Evolutionary conservation across 148 eudicot species (phyloP), one percentile per base, ranked within the genome.

Genomic region (Rhododendron ferrugineum): DNA sequence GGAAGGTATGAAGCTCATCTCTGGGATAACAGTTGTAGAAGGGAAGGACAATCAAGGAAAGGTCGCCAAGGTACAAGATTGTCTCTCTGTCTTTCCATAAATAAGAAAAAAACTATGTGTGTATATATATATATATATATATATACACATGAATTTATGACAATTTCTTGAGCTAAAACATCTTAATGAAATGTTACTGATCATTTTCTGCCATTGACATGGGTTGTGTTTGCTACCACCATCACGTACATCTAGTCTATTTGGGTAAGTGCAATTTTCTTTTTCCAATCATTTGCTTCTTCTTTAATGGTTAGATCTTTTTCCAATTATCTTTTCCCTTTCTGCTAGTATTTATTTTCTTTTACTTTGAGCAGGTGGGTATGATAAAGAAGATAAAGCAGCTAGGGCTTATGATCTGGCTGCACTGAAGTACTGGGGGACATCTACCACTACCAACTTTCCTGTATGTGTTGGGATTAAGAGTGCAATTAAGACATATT

Each of bases 311-410:
- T 83, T 23, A 3, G 22, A 13, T 47, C 14, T 10, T 52, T 58
- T 30, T 46, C 3, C 7, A 2, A 9, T 2, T 23, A 9, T 23
- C 52, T 34, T n/a, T 34, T 66, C 18, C 9, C 56, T 73, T 5
- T 16, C 46, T 30, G 54, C 4, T 82, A n/a, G n/a, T n/a, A 10
- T 64, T 58, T 32, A 6, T 23, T 62, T 23, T 7, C 11, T 54
- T 47, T 36, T 44, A 36, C 13, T 14, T 70, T 84, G 87, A 83
- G 82, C 75, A 95, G 98, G 98, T 58, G 98, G 99, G 34, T 97
- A 97, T 90, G 99, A 97, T 87, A 97, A 97, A 89, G 99, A 97
- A 89, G 99, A 97, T 28, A 97, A 97, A 86, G 99, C 99, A 74
- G 99, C 99, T 66, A 95, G 99, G 91, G 91, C 99, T 80, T 97